Conservation (phyloP, 2,329 filamentous ascomycete species). For the Dothideomycetidae sp. region DNA sequence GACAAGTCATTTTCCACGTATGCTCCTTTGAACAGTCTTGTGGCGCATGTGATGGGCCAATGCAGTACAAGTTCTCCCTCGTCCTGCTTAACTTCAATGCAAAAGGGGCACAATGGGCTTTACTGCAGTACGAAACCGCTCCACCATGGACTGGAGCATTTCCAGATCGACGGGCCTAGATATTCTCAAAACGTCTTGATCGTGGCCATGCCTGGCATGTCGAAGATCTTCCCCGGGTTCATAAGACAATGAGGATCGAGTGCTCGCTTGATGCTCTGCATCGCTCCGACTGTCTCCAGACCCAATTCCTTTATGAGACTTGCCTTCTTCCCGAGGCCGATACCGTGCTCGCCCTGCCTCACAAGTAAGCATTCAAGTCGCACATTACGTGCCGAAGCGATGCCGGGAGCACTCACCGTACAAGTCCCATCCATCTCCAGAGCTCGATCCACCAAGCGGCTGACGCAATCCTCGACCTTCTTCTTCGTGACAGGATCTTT, state of each 20-base stretch:
- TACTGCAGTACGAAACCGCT: too few species aligned
- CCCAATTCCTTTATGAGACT: conserved; percentile 68
- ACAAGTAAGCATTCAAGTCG: conserved; percentile 13
- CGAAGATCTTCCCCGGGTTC: conserved; percentile 44
- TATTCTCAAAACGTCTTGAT: conserved; percentile 1
- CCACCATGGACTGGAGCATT: too few species aligned
- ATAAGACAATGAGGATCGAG: conserved; percentile 78
- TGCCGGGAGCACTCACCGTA: conserved; percentile 34
- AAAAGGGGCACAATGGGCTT: too few species aligned
- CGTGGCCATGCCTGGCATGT: conserved; percentile 2
- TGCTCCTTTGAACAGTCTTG: too few species aligned
- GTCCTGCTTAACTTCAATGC: too few species aligned
- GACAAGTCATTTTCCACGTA: too few species aligned
- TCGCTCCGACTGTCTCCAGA: conserved; percentile 63
- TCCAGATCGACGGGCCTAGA: too few species aligned
- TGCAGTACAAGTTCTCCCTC: too few species aligned
- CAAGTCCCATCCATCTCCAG: conserved; percentile 90
- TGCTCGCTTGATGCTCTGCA: conserved; percentile 70
- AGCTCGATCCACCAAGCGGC: conserved; percentile 82
- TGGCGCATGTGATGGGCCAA: too few species aligned
- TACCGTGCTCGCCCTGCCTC: conserved; percentile 58
- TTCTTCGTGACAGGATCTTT: conserved; percentile 53
- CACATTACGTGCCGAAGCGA: too few species aligned
- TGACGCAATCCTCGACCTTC: conserved; percentile 67
- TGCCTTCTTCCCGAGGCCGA: conserved; percentile 77